Conservation (phyloP, 768 basidiomycete genomes). For the Collybiopsis confluens region DNA sequence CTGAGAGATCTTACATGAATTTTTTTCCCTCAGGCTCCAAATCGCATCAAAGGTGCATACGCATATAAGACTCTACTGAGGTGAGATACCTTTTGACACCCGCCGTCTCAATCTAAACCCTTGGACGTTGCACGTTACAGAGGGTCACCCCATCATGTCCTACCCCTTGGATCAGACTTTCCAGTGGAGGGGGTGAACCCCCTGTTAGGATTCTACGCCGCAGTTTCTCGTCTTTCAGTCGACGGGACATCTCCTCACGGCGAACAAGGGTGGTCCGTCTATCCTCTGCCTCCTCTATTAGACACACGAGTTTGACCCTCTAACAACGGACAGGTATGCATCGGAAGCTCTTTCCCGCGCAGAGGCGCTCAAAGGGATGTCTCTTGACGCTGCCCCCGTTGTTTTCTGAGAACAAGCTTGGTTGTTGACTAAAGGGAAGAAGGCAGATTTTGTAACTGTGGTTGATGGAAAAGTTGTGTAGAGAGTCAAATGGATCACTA, state of each 20-base stretch:
- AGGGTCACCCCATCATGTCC: constrained; percentile 44
- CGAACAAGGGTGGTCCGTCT: constrained; percentile 68
- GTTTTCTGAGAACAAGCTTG: constrained; percentile 72
- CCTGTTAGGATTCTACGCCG: constrained; percentile 85
- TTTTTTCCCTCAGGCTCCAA: constrained; percentile 56
- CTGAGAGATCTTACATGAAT: too few relatives aligned
- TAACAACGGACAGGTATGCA: constrained; percentile 77
- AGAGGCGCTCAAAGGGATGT: constrained; percentile 89
- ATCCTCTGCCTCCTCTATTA: constrained; percentile 5
- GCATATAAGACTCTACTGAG: constrained; percentile 77
- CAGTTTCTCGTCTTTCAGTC: constrained; percentile 65
- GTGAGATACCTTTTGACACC: constrained; percentile 33
- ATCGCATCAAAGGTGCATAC: constrained; percentile 84
- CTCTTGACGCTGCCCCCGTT: constrained; percentile 84
- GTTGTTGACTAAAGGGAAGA: constrained; percentile 72
- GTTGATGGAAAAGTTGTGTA: constrained; percentile 70
- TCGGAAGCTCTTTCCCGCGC: constrained; percentile 70
- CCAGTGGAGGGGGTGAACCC: constrained; percentile 92
- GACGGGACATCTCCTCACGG: constrained; percentile 83
- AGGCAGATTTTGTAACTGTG: constrained; percentile 86
- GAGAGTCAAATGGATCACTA: constrained; percentile 33
- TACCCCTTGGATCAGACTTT: constrained; percentile 91
- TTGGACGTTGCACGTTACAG: constrained; percentile 25
- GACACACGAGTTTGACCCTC: neutral
- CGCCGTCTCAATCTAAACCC: neutral